These are phyloP conservation scores for Ophiocordyceps camponoti-leonardi DNA, from an alignment of 2,329 filamentous ascomycete species.

Conservation along the genomic window DNA sequence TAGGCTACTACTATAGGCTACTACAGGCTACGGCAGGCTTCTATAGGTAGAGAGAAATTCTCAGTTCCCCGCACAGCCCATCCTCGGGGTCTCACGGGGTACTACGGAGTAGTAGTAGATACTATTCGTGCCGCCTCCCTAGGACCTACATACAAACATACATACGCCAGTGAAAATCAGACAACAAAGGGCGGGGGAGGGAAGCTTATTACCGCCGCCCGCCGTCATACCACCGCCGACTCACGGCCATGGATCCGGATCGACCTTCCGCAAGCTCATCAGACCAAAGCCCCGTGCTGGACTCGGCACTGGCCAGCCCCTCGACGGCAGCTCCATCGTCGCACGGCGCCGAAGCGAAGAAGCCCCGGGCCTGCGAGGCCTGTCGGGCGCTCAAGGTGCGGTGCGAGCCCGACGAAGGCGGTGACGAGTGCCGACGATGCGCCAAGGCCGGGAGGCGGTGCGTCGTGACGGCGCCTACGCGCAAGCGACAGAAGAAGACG, in stretches of 20 bases:
- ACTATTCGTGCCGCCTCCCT: no score
- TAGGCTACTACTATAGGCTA: no score
- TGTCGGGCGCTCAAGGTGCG: conserved; percentile 67
- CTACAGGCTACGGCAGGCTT: no score
- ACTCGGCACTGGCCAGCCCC: background rate
- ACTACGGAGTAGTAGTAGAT: no score
- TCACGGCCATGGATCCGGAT: background rate
- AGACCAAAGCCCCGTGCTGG: background rate
- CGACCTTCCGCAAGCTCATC: background rate
- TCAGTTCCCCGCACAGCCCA: no score
- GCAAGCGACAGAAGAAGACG: conserved; percentile 83
- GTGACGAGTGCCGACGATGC: conserved; percentile 58
- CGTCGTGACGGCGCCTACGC: conserved; percentile 53
- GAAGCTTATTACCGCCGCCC: no score
- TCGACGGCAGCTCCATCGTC: background rate
- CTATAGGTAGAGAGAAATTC: no score
- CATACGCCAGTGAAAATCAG: no score
- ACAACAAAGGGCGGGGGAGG: no score
- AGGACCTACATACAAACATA: no score
- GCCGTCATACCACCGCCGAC: background rate
- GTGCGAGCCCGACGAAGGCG: conserved; percentile 56
- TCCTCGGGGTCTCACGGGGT: no score
- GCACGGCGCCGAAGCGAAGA: conserved; percentile 26
- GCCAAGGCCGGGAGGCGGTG: conserved; percentile 65
- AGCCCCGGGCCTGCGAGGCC: conserved; percentile 56